phyloP scores from a whole-genome alignment of 176 grass and related monocot genomes.

The Neostapfia colusana region DNA sequence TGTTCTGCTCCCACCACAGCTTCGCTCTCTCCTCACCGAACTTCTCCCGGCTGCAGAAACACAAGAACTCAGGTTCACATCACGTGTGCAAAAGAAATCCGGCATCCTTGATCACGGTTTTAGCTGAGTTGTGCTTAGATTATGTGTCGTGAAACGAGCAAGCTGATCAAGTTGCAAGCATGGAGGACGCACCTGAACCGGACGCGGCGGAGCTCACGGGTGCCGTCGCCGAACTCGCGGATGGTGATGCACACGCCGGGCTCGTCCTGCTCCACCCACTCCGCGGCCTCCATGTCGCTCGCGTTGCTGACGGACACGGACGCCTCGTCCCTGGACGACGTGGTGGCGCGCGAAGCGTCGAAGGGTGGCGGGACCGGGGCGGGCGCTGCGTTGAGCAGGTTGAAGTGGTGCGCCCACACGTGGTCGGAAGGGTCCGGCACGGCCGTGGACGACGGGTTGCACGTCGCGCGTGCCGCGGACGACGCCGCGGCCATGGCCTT shows the following conservation, averaged over 20 bases:
- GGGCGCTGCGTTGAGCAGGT: slow-evolving; percentile 50
- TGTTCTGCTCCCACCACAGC: slow-evolving; percentile 95
- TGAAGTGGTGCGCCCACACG: slow-evolving; percentile 73
- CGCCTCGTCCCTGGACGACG: slow-evolving; percentile 83
- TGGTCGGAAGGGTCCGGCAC: slow-evolving; percentile 86
- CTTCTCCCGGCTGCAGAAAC: slow-evolving; percentile 68
- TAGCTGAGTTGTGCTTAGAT: neutral
- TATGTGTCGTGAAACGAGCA: neutral
- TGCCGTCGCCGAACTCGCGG: slow-evolving; percentile 85
- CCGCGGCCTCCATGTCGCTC: slow-evolving; percentile 71
- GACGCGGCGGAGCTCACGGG: slow-evolving; percentile 85
- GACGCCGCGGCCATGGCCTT: slow-evolving; percentile 37
- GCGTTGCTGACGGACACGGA: slow-evolving; percentile 93
- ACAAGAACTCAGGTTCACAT: neutral
- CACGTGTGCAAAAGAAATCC: neutral
- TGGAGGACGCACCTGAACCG: slow-evolving; percentile 60
- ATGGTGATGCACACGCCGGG: slow-evolving; percentile 92
- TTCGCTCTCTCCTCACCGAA: slow-evolving; percentile 87
- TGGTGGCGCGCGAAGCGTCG: slow-evolving; percentile 69
- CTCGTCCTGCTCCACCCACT: slow-evolving; percentile 96
- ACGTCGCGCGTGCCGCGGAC: slow-evolving; percentile 40
- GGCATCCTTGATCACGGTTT: too few relatives aligned
- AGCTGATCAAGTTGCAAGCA: neutral
- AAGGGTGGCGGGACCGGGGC: slow-evolving; percentile 15
- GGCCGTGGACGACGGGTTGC: slow-evolving; percentile 56